Conservation (phyloP, 1,139 yeast genomes). For the Casaregolazyma suthepensis region DNA sequence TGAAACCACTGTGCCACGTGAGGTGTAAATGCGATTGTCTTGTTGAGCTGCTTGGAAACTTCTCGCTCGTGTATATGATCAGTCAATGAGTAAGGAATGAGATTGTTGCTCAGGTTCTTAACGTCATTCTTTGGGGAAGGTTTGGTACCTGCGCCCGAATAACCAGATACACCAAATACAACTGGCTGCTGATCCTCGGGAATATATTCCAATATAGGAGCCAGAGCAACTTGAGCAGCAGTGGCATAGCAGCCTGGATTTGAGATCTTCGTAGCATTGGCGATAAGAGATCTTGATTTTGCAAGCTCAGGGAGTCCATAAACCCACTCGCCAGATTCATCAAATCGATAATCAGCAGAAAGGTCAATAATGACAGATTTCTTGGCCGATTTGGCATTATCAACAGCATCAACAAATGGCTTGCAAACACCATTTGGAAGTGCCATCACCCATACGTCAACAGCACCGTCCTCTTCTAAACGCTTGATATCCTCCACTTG, state of each 20-base stretch:
- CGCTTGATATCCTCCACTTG: constrained; percentile 78
- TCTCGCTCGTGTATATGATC: constrained; percentile 96
- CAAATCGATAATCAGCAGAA: constrained; percentile 95
- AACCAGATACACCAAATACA: constrained; percentile 93
- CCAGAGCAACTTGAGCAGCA: constrained; percentile 89
- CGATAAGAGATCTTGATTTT: constrained; percentile 57
- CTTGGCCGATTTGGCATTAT: constrained; percentile 46
- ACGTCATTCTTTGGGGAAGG: constrained; percentile 95
- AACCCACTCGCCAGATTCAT: constrained; percentile 77
- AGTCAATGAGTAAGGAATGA: constrained; percentile 92
- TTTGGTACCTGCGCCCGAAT: constrained; percentile 98
- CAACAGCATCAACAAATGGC: constrained; percentile 94
- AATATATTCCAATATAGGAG: constrained; percentile 61
- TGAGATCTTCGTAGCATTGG: constrained; percentile 75
- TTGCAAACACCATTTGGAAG: constrained; percentile 96
- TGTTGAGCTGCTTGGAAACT: constrained; percentile 72
- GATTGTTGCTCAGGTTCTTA: constrained; percentile 63
- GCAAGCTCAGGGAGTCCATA: constrained; percentile 82
- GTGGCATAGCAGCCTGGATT: constrained; percentile 99
- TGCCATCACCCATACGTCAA: constrained; percentile 99
- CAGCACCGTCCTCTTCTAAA: constrained; percentile 68
- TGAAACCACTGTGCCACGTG: constrained; percentile 99
- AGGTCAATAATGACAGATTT: constrained; percentile 80
- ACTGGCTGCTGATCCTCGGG: constrained; percentile 60
- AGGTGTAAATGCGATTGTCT: constrained; percentile 82